Base-by-base conservation (phyloP, 2,329 filamentous ascomycete genomes). In the Nemania sp. region DNA sequence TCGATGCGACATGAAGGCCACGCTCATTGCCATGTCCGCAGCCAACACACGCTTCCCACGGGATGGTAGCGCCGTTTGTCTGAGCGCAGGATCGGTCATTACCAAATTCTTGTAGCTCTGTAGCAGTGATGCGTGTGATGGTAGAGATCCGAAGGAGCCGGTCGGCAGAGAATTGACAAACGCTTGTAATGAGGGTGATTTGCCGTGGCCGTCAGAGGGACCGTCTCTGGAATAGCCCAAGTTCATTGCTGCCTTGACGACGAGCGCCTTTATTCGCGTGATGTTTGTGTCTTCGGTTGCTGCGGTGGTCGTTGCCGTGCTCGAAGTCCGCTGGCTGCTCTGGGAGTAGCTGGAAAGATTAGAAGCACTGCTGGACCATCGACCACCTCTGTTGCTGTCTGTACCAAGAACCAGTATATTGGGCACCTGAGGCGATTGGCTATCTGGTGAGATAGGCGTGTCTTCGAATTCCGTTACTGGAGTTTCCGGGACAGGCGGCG, bases 391-490 rank as follows among this genome's bases (percentile, higher is more conserved):
- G n/a, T 77, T 74, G 31, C 75, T 74, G 20, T 84, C 81, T 4
- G 90, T 88, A 2, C 91, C 91, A 0, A 96, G 80, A 0, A 97
- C 86, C 46, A 96, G 80, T 62, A 97, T 96, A 66, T 96, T 95
- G 5, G 91, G 92, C 49, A 91, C 82, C 33, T 85, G 86, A 0
- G 86, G 83, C 6, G 82, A 87, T 39, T 86, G 83, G 61, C 89
- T 89, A 51, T 93, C 90, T 0, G 89, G 88, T 0, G 91, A 95
- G 37, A 91, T 83, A 3, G 90, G 86, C 0, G 88, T 91, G 67
- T 97, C 92, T 70, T 97, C 93, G 64, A 97, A 97, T 62, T 97
- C 91, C 4, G 92, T 97, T 0, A 93, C 93, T 0, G 92, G 92
- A 0, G 92, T 97, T 73, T 97, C 93, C 1, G 92, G 92, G 4